Percentiles rank a stretch among this genome's conserved stretches.
These are phyloP conservation scores for Carex pumila DNA, from an alignment of 176 grass and related monocot species.

Conservation along the genomic window DNA sequence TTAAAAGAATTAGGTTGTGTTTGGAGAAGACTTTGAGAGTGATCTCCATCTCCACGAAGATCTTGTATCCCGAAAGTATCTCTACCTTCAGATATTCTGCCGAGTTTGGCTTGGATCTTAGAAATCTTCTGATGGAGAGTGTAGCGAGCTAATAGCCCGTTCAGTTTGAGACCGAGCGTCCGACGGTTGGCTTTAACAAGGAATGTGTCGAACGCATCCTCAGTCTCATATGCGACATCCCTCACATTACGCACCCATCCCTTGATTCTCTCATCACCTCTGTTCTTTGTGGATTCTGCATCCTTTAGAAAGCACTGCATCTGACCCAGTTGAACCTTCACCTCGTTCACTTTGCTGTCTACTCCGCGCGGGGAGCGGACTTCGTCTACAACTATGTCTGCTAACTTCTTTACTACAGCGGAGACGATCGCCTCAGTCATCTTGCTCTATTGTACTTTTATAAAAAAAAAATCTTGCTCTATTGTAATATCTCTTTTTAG, in stretches of 20 bases:
- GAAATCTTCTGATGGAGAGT: too few relatives aligned
- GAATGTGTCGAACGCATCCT: constrained; percentile 24
- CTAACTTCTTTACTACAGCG: not conserved
- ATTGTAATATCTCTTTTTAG: not conserved
- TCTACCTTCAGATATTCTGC: too few relatives aligned
- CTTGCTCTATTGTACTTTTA: not conserved
- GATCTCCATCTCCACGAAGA: not conserved
- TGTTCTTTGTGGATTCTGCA: not conserved
- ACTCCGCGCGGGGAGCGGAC: not conserved
- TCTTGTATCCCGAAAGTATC: not conserved
- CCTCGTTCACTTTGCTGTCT: not conserved
- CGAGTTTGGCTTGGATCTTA: too few relatives aligned
- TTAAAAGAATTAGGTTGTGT: not conserved
- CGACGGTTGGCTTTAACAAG: not conserved
- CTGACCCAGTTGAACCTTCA: not conserved
- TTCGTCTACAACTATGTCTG: not conserved
- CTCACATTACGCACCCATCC: constrained; percentile 13
- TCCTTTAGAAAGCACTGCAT: constrained; percentile 9
- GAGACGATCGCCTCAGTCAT: not conserved
- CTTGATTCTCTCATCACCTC: not conserved
- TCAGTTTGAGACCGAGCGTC: not conserved
- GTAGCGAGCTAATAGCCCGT: too few relatives aligned
- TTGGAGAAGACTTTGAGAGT: not conserved
- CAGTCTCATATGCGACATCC: constrained; percentile 5
- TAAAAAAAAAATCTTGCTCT: not conserved